Conservation (phyloP, 169 alveolate genomes). For the Eimeria necatrix region DNA sequence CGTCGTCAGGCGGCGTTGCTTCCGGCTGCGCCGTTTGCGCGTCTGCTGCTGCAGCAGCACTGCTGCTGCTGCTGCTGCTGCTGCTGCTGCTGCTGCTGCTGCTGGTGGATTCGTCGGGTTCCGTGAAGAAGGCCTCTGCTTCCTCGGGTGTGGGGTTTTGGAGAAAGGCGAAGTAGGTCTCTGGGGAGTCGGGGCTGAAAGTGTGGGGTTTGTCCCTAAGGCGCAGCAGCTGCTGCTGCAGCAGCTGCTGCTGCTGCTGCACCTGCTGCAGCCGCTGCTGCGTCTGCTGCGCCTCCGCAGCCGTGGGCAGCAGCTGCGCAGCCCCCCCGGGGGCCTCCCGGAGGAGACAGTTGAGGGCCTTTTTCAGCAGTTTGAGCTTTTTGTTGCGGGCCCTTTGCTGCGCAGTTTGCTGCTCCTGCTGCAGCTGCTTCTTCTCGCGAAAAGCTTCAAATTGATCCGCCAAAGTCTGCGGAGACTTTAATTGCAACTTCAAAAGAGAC, state of each 20-base stretch:
- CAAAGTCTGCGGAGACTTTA: constrained; percentile 24
- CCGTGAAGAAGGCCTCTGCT: not conserved
- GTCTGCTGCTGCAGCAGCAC: not conserved
- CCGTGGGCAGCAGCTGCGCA: not conserved
- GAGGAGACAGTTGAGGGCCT: not conserved
- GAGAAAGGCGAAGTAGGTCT: too few species aligned
- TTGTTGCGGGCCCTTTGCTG: not conserved
- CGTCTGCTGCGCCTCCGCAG: not conserved
- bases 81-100: constrained; percentile 21
- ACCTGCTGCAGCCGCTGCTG: not conserved
- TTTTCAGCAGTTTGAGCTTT: not conserved
- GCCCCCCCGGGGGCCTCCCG: not conserved
- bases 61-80: constrained; percentile 33
- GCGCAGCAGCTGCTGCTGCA: not conserved
- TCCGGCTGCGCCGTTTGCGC: not conserved
- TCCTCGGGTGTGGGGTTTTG: not conserved
- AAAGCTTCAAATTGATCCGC: constrained; percentile 42
- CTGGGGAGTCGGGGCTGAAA: too few species aligned
- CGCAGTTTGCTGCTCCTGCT: not conserved
- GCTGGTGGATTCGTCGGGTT: not conserved
- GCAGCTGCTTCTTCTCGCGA: not conserved
- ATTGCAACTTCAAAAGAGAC: constrained; percentile 82
- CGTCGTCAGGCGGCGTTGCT: too few species aligned
- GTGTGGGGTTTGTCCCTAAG: not conserved
- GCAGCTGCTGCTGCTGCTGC: not conserved